A percentile compares a stretch with the other conserved stretches of the same genome.
These are phyloP conservation scores for Mortierella sp. DNA, from an alignment of 371 early-diverging fungal genomes.

Conservation along the genomic window DNA sequence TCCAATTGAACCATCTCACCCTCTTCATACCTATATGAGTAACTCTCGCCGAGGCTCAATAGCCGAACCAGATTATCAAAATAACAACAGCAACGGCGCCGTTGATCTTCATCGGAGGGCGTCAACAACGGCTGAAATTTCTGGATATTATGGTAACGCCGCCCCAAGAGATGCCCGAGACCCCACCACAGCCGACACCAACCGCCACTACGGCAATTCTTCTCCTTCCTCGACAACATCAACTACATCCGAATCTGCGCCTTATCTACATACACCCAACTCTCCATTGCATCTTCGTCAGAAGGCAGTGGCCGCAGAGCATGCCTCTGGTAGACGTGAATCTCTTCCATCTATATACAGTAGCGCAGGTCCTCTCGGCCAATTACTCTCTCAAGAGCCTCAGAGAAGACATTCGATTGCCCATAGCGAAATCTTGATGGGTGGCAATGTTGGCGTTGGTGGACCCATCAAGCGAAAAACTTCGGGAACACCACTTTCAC, in stretches of 20 bases:
- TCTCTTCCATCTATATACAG: conserved; percentile 58
- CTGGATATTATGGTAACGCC: conserved; percentile 6
- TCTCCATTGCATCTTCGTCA: conserved; percentile 25
- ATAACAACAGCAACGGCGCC: background rate
- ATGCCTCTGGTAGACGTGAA: conserved; percentile 58
- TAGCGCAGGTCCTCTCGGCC: conserved; percentile 36
- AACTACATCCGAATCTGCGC: conserved; percentile 6
- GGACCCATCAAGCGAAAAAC: conserved; percentile 51
- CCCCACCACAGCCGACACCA: background rate
- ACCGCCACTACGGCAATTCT: conserved; percentile 21
- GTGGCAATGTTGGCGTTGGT: conserved; percentile 10
- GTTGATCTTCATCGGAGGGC: conserved; percentile 24
- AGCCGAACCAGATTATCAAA: conserved; percentile 29
- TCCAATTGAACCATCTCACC: conserved; percentile 54
- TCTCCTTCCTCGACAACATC: conserved; percentile 20
- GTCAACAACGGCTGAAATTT: conserved; percentile 6
- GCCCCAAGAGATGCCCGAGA: conserved; percentile 1
- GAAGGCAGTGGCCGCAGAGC: conserved; percentile 16
- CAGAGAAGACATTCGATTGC: conserved; percentile 73
- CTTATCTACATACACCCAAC: conserved; percentile 18
- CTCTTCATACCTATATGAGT: conserved; percentile 48
- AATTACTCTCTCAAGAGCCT: conserved; percentile 58
- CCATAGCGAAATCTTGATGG: conserved; percentile 55
- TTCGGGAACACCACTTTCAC: conserved; percentile 51
- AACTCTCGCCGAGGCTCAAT: conserved; percentile 48